Base-by-base conservation (phyloP, 441 rosid species). In the Hura crepitans region DNA sequence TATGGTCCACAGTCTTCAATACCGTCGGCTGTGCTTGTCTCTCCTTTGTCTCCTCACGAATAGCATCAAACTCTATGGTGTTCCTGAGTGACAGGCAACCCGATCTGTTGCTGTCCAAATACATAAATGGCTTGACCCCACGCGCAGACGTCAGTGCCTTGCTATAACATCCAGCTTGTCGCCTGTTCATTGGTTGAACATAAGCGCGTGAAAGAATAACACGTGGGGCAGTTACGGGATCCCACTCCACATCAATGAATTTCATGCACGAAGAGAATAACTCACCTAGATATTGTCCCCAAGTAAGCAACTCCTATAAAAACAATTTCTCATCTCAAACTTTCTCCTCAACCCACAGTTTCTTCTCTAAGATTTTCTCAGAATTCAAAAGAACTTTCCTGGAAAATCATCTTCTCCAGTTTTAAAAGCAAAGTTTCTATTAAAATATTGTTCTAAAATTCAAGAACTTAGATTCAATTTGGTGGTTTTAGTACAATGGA, bases 11-110 rank as follows among this genome's bases (percentile, higher is more conserved):
- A 53, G 66, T 27, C 28, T 73, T 79, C 74, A 77, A 74, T 72
- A 42, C 71, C 76, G 17, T 72, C 43, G 80, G 80, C 77, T 73
- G 71, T 74, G 69, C 33, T 55, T 88, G 93, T 83, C 87, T 72
- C 82, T 28, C 30, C 77, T 10, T 37, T 85, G 93, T 82, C 80
- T 73, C 93, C 84, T 45, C 46, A 6, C 14, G 1, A 0, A 14
- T 11, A 27, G 57, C 89, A 81, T 64, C 84, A 58, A 53, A 53
- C 77, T 54, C 78, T 58, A 64, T 72, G 68, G 60, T 83, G 92
- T 75, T 75, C 75, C 81, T 75, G 78, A 37, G 31, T 69, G 69
- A 65, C 77, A 66, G 72, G 80, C 86, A 82, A 11, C 60, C 68
- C 70, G 68, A 80, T 82, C 86, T 65, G 76, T 72, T 33, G 50